Conservation (phyloP, 2,329 filamentous ascomycete genomes). For the Exophiala sp. region DNA sequence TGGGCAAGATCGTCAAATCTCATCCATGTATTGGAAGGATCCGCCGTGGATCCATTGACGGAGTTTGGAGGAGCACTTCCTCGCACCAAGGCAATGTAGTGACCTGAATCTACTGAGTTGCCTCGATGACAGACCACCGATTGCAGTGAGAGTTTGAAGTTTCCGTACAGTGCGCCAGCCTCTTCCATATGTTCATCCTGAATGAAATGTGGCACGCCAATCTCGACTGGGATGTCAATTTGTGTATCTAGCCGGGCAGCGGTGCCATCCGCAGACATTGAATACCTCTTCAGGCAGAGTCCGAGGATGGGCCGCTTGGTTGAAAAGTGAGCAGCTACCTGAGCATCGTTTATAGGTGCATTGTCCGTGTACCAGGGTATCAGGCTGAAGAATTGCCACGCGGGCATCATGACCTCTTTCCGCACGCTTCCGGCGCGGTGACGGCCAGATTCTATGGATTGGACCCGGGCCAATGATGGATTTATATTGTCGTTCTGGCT, state of each 20-base stretch:
- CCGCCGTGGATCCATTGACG: constrained; percentile 37
- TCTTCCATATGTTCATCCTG: constrained; percentile 69
- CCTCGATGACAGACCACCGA: constrained; percentile 91
- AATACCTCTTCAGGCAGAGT: constrained; percentile 89
- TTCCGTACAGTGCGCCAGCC: constrained; percentile 68
- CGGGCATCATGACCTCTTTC: constrained; percentile 90
- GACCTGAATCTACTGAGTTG: constrained; percentile 77
- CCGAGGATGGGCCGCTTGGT: constrained; percentile 79
- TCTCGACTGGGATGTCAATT: constrained; percentile 87
- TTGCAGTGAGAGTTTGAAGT: constrained; percentile 89
- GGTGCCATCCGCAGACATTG: constrained; percentile 65
- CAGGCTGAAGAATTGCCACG: constrained; percentile 94
- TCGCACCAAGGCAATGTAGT: constrained; percentile 83
- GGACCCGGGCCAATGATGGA: constrained; percentile 32
- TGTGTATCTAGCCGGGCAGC: constrained; percentile 73
- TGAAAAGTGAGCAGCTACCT: constrained; percentile 85
- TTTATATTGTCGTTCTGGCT: constrained; percentile 43
- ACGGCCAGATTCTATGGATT: constrained; percentile 32
- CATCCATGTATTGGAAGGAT: constrained; percentile 76
- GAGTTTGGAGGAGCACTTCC: constrained; percentile 54
- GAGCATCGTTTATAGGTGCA: constrained; percentile 63
- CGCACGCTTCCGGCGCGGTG: constrained; percentile 43
- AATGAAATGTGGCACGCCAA: constrained; percentile 82
- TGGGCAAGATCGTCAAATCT: constrained; percentile 83
- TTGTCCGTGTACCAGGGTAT: constrained; percentile 87